Percentiles rank a stretch among this genome's conserved stretches.
Evolutionary conservation across 73 alveolate species (phyloP).

Genomic region (Paramecium octaurelia): DNA sequence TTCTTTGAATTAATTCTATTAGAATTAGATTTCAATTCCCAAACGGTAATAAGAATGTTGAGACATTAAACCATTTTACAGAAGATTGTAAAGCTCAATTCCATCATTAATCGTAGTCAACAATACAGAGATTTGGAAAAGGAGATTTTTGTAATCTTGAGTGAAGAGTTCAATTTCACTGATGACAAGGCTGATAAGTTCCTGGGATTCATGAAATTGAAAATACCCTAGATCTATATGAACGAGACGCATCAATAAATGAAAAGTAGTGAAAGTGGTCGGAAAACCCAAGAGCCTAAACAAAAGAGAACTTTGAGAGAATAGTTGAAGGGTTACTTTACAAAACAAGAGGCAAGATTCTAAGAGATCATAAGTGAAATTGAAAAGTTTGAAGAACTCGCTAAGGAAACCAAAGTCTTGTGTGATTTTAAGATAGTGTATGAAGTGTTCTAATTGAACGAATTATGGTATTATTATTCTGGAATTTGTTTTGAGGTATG

Average conservation of each 20-base stretch:
- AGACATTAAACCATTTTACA: neutral
- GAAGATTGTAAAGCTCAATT: neutral
- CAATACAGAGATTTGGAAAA: neutral
- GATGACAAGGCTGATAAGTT: neutral
- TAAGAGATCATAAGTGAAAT: neutral
- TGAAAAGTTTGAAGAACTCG: neutral
- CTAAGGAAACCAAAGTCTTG: neutral
- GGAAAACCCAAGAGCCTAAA: neutral
- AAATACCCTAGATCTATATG: neutral
- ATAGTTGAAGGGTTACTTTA: neutral
- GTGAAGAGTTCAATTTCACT: neutral
- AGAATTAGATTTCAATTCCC: neutral
- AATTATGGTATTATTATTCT: neutral
- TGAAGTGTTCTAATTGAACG: neutral
- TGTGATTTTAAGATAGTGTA: neutral
- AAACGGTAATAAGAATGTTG: neutral
- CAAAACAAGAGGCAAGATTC: neutral
- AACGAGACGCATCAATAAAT: neutral
- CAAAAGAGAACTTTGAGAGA: neutral
- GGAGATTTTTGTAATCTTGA: neutral
- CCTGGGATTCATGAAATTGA: neutral
- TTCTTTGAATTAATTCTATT: neutral
- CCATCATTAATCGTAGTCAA: neutral
- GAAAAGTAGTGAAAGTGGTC: neutral
- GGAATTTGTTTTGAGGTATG: neutral